Evolutionary conservation across 805 yeast genomes (phyloP).

Genomic region (Candida nanaspora): DNA sequence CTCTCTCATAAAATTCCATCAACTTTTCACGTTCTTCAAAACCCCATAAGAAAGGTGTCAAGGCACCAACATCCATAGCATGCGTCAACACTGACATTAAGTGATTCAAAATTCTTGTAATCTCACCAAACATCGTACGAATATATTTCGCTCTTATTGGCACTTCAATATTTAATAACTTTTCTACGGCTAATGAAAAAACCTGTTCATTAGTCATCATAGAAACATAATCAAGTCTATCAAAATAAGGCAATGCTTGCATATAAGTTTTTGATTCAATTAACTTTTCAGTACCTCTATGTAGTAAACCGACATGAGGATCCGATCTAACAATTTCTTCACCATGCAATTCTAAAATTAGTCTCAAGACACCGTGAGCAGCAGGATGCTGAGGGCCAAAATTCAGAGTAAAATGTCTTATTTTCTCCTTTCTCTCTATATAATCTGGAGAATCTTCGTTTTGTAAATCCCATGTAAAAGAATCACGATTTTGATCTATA

Average conservation of each 20-base stretch:
- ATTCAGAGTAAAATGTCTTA: conserved; percentile 83
- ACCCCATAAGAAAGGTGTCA: conserved; percentile 91
- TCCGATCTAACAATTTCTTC: conserved; percentile 84
- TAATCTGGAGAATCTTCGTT: conserved; percentile 30
- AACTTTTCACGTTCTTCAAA: conserved; percentile 89
- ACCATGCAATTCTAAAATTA: conserved; percentile 80
- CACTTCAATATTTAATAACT: conserved; percentile 74
- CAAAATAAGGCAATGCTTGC: conserved; percentile 86
- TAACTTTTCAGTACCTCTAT: conserved; percentile 84
- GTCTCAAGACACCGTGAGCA: conserved; percentile 86
- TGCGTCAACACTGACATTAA: conserved; percentile 82
- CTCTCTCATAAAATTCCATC: conserved; percentile 90
- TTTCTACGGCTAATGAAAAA: conserved; percentile 77
- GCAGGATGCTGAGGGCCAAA: conserved; percentile 96
- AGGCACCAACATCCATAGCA: conserved; percentile 92
- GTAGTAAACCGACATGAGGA: conserved; percentile 84
- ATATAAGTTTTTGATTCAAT: conserved; percentile 80
- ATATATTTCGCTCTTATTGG: conserved; percentile 82
- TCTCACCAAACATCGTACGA: conserved; percentile 80
- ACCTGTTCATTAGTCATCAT: conserved; percentile 92
- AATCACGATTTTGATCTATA: conserved; percentile 23
- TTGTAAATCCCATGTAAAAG: conserved; percentile 28
- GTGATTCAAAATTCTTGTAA: conserved; percentile 77
- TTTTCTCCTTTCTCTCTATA: conserved; percentile 36
- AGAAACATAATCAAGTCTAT: conserved; percentile 74